These are phyloP conservation scores for Colletotrichum sp. DNA, from an alignment of 2,329 filamentous ascomycete species.

Conservation along the genomic window DNA sequence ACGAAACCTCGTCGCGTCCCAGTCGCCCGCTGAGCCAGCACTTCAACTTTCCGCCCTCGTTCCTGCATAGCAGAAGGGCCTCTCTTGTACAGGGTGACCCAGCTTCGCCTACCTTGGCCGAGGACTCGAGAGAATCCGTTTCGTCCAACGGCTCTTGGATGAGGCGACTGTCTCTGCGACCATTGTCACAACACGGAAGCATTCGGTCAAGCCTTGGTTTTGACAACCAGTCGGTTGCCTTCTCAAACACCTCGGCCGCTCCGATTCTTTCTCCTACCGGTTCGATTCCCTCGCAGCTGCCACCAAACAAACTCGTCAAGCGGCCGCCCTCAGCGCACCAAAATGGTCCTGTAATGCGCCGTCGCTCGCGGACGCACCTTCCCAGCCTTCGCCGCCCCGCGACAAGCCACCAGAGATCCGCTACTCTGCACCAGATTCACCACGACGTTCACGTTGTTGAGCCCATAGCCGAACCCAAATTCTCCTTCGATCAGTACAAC, in stretches of 20 bases:
- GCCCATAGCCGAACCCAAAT: conserved; percentile 5
- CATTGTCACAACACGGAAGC: conserved; percentile 69
- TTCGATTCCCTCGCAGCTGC: conserved; percentile 47
- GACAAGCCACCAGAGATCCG: conserved; percentile 80
- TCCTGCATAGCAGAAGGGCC: conserved; percentile 43
- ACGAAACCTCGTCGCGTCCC: conserved; percentile 24
- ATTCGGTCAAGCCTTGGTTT: conserved; percentile 68
- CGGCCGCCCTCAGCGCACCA: conserved; percentile 64
- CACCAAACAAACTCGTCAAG: conserved; percentile 81
- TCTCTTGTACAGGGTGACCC: conserved; percentile 48
- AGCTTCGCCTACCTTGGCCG: conserved; percentile 40
- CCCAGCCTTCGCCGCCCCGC: conserved; percentile 74
- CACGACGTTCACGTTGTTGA: conserved; percentile 30
- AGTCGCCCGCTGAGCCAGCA: conserved; percentile 43
- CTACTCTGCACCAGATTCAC: conserved; percentile 66
- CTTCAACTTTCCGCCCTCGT: conserved; percentile 40
- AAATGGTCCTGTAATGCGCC: conserved; percentile 46
- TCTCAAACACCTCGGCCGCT: conserved; percentile 70
- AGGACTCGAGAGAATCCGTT: conserved; percentile 59
- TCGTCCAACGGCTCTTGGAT: conserved; percentile 76
- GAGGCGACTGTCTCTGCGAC: conserved; percentile 70
- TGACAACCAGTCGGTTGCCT: conserved; percentile 68
- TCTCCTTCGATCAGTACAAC: conserved; percentile 20
- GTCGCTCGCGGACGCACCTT: conserved; percentile 64
- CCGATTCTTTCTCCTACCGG: conserved; percentile 60